phyloP scores from a whole-genome alignment of 495 filamentous ascomycete species.

The Hypoxylon intermedium region DNA sequence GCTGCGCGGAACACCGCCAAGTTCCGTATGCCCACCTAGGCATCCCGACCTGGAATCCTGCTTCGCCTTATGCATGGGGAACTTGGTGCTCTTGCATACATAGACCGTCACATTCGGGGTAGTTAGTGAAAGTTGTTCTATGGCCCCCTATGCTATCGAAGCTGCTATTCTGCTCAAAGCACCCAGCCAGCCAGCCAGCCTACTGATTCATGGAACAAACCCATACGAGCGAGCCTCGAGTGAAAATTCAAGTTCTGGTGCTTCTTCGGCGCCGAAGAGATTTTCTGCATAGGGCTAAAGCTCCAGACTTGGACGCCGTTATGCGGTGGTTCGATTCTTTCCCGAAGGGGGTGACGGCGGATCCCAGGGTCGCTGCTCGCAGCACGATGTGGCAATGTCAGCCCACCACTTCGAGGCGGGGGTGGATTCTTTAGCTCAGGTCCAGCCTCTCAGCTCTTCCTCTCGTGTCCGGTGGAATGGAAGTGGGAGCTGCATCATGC shows the following conservation, averaged over 20 bases:
- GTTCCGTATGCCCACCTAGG: slow-evolving; percentile 10
- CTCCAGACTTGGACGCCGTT: slow-evolving; percentile 5
- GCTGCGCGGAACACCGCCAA: slow-evolving; percentile 34
- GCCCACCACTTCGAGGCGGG: slow-evolving; percentile 21
- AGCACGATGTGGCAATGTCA: slow-evolving; percentile 11
- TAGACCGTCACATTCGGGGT: too few relatives aligned
- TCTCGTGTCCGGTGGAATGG: slow-evolving; percentile 33
- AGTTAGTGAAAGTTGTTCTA: too few relatives aligned
- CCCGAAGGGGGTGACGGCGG: slow-evolving; percentile 6
- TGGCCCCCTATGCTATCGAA: too few relatives aligned
- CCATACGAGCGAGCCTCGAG: too few relatives aligned
- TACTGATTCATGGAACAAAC: too few relatives aligned
- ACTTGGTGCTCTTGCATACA: too few relatives aligned
- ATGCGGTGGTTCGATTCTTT: slow-evolving; percentile 15
- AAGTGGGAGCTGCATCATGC: slow-evolving; percentile 33
- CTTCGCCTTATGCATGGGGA: too few relatives aligned
- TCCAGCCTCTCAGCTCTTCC: slow-evolving; percentile 18
- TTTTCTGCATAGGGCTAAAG: neutral
- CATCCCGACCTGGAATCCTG: neutral
- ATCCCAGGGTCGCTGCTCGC: neutral
- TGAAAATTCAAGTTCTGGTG: neutral
- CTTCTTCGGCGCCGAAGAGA: neutral
- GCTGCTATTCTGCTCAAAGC: too few relatives aligned
- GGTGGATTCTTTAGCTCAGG: slow-evolving; percentile 10
- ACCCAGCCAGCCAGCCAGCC: too few relatives aligned